A percentile compares a stretch with the other conserved stretches of the same genome.
These are phyloP conservation scores for Yarrowia sp. DNA, from an alignment of 805 yeast species.

Conservation along the genomic window DNA sequence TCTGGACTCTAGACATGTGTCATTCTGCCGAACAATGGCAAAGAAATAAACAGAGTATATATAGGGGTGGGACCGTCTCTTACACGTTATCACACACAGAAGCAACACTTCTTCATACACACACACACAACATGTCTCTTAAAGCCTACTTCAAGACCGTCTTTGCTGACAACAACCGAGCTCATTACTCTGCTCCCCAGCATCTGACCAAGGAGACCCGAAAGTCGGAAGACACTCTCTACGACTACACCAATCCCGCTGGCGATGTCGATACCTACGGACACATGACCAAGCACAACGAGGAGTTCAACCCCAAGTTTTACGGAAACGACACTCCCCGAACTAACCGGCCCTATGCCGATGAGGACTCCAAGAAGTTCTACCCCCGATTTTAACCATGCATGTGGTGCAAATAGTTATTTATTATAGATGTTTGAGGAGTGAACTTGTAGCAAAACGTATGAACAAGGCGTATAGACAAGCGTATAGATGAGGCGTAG, in stretches of 20 bases:
- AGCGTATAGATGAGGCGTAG: too few relatives aligned
- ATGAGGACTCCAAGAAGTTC: slow-evolving; percentile 14
- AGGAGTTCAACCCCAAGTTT: slow-evolving; percentile 35
- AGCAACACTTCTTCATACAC: neutral
- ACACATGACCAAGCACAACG: neutral
- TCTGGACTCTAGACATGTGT: neutral
- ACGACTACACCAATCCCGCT: slow-evolving; percentile 14
- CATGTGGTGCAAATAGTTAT: neutral
- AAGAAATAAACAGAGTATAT: neutral
- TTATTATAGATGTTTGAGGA: neutral
- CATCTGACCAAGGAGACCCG: neutral
- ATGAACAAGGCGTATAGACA: too few relatives aligned
- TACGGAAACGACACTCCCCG: slow-evolving; percentile 24
- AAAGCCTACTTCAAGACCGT: slow-evolving; percentile 24
- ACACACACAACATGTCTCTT: slow-evolving; percentile 11
- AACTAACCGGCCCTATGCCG: slow-evolving; percentile 24
- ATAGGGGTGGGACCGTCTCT: neutral
- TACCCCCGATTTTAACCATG: slow-evolving; percentile 5
- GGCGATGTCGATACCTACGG: neutral
- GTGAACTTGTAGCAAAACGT: too few relatives aligned
- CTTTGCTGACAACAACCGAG: slow-evolving; percentile 11
- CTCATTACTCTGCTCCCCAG: neutral
- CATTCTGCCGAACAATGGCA: slow-evolving; percentile 1
- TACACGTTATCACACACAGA: neutral
- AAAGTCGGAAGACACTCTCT: slow-evolving; percentile 11